Conservation (phyloP, 441 rosid genomes). For the Euphorbia celastroides region DNA sequence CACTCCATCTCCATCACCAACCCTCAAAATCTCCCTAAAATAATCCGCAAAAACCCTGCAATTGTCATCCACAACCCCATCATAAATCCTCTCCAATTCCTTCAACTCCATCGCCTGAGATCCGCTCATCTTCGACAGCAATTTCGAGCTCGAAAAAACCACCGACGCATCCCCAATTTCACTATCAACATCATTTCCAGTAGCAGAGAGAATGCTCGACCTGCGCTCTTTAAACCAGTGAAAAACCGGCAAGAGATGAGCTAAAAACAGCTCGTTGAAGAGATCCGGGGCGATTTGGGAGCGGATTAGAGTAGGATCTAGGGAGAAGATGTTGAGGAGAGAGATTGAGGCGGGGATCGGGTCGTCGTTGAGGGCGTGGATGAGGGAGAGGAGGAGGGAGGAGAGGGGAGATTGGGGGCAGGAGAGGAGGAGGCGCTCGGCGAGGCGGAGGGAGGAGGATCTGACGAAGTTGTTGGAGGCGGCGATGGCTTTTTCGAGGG, state of each 20-base stretch:
- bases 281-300: conserved; percentile 44
- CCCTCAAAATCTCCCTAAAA: conserved; percentile 35
- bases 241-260: conserved; percentile 47
- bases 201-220: conserved; percentile 22
- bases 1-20: conserved; percentile 14
- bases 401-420: conserved; percentile 31
- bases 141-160: conserved; percentile 31
- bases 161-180: conserved; percentile 28
- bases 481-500: conserved; percentile 46
- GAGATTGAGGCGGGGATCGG: conserved; percentile 34
- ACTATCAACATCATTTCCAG: conserved; percentile 17
- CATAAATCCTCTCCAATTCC: conserved; percentile 44
- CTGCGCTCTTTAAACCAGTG: conserved; percentile 41
- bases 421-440: conserved; percentile 44
- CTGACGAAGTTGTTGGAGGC: conserved; percentile 20
- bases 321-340: conserved; percentile 34
- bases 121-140: conserved; percentile 49
- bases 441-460: conserved; percentile 46
- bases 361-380: conserved; percentile 32
- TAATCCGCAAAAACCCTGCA: conserved; percentile 42
- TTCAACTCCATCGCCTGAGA: conserved; percentile 46
- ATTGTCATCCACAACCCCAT: conserved; percentile 49
- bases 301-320: conserved; percentile 44
- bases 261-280: conserved; percentile 49
- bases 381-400: conserved; percentile 45